phyloP scores from a whole-genome alignment of 192 early-diverging fungal species.

The Coemansia sp. region DNA sequence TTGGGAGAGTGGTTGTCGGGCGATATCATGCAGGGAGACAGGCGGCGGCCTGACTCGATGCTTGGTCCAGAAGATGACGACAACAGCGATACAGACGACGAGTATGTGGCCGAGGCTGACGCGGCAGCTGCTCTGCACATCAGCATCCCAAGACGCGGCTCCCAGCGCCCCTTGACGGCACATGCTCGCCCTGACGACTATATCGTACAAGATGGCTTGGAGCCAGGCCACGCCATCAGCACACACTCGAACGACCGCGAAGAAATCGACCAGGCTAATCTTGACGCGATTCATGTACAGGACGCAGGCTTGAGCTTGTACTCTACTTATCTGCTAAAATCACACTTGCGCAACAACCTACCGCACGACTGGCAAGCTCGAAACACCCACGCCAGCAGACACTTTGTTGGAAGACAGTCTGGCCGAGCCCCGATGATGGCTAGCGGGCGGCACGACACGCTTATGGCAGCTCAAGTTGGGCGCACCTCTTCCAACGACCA shows the following conservation, averaged over 20 bases:
- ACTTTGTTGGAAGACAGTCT: constrained; percentile 14
- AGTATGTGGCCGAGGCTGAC: background rate
- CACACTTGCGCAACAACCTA: constrained; percentile 47
- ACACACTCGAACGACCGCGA: background rate
- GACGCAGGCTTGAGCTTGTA: constrained; percentile 30
- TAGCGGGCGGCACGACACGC: background rate
- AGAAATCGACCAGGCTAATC: background rate
- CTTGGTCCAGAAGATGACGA: constrained; percentile 1
- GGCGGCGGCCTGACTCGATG: background rate
- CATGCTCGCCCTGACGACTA: background rate
- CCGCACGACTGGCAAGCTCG: constrained; percentile 8
- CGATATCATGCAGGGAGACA: background rate
- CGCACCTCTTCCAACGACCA: background rate
- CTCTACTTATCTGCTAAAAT: constrained; percentile 49
- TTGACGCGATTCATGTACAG: background rate
- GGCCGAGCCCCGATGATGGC: constrained; percentile 1
- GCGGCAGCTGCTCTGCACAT: constrained; percentile 1
- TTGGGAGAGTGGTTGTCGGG: background rate
- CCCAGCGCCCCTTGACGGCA: background rate
- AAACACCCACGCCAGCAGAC: constrained; percentile 2
- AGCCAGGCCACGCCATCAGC: background rate
- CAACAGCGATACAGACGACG: background rate
- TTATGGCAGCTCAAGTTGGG: background rate
- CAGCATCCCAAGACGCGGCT: background rate
- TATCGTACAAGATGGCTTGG: background rate